Evolutionary conservation across 495 filamentous ascomycete genomes (phyloP).

Genomic region (Daldinia caldariorum): DNA sequence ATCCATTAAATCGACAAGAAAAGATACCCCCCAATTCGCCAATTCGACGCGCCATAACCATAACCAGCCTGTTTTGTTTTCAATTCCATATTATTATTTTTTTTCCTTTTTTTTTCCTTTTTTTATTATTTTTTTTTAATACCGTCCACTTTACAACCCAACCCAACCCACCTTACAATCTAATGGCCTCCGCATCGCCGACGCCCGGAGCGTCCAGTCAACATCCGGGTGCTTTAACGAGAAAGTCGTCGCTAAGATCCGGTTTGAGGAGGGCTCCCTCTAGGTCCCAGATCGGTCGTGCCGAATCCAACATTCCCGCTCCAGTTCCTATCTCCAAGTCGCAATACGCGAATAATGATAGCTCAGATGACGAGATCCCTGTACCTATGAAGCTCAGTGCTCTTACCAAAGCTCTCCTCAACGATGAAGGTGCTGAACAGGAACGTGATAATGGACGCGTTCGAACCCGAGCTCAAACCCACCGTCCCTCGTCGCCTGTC

Average conservation of each 20-base stretch:
- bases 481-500: constrained; percentile 61
- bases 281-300: constrained; percentile 48
- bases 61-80: constrained; percentile 14
- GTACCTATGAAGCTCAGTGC: constrained; percentile 82
- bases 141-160: too few species aligned
- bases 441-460: constrained; percentile 68
- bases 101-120: too few species aligned
- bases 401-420: constrained; percentile 77
- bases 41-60: constrained; percentile 44
- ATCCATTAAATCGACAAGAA: constrained; percentile 42
- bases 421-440: constrained; percentile 65
- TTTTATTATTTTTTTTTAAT: constrained; percentile 1
- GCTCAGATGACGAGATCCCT: constrained; percentile 77
- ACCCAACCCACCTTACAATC: constrained; percentile 8
- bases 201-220: constrained; percentile 50
- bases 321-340: constrained; percentile 41
- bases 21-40: constrained; percentile 31
- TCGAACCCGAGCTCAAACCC: constrained; percentile 62
- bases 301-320: constrained; percentile 51
- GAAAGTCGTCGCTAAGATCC: constrained; percentile 57
- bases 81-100: constrained; percentile 1
- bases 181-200: constrained; percentile 52
- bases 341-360: constrained; percentile 62
- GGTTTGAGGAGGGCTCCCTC: constrained; percentile 52
- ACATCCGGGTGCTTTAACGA: constrained; percentile 49